Percentiles rank a stretch among this genome's conserved stretches.
phyloP scores from a whole-genome alignment of 2,329 filamentous ascomycete species.

The Diplodia mutila region DNA sequence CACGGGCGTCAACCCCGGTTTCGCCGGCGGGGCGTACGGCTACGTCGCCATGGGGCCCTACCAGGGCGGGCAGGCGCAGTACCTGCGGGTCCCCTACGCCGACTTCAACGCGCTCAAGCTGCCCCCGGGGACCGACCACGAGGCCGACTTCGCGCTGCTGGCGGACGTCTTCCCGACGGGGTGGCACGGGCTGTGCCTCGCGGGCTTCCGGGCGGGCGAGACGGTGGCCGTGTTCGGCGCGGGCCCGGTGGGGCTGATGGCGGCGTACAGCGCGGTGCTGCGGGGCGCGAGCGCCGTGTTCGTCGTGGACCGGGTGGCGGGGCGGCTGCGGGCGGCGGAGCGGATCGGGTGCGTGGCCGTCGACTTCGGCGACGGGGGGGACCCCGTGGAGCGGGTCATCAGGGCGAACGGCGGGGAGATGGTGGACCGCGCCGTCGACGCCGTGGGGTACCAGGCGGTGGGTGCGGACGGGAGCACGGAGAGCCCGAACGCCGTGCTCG shows the following conservation, averaged over 20 bases:
- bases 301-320: conserved; percentile 65
- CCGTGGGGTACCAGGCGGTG: conserved; percentile 68
- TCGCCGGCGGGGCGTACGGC: conserved; percentile 63
- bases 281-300: conserved; percentile 65
- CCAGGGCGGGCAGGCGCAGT: conserved; percentile 64
- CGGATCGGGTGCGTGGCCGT: conserved; percentile 66
- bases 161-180: conserved; percentile 57
- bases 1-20: conserved; percentile 65
- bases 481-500: conserved; percentile 65
- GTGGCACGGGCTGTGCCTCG: conserved; percentile 56
- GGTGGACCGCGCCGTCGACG: conserved; percentile 68
- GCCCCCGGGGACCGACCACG: conserved; percentile 63
- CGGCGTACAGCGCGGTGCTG: conserved; percentile 65
- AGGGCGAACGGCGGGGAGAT: conserved; percentile 57
- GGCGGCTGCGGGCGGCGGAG: conserved; percentile 61
- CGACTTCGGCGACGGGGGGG: conserved; percentile 63
- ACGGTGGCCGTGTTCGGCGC: conserved; percentile 68
- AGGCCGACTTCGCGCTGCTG: conserved; percentile 61
- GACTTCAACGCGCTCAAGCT: conserved; percentile 69
- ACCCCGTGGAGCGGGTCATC: conserved; percentile 65
- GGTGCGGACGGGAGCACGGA: conserved; percentile 60
- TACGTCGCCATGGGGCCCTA: conserved; percentile 66
- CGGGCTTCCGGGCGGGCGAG: conserved; percentile 64
- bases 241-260: conserved; percentile 68
- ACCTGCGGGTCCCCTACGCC: conserved; percentile 66